These are phyloP conservation scores for Leccinum griseonigrum DNA, from an alignment of 1,284 basidiomycete genomes.

Conservation along the genomic window DNA sequence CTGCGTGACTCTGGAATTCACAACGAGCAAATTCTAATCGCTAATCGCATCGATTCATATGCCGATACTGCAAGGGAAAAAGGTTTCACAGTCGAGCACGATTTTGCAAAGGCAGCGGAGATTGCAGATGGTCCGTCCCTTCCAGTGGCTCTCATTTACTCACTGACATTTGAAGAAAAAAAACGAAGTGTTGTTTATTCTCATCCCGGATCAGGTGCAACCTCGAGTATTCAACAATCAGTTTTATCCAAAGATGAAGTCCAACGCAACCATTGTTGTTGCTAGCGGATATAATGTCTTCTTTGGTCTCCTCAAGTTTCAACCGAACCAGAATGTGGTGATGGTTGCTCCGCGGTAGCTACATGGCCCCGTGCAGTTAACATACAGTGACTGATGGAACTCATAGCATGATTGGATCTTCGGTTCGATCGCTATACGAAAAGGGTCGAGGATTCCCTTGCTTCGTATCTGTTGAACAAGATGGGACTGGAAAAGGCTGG, in stretches of 20 bases:
- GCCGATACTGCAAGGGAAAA: constrained; percentile 55
- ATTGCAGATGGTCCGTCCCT: constrained; percentile 47
- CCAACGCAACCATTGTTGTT: constrained; percentile 49
- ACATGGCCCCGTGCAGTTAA: not conserved
- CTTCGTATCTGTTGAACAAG: constrained; percentile 63
- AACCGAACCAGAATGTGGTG: constrained; percentile 55
- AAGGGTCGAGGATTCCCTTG: constrained; percentile 64
- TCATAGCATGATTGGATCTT: constrained; percentile 61
- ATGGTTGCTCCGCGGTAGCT: constrained; percentile 59
- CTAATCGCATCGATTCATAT: constrained; percentile 57
- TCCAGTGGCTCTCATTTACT: constrained; percentile 1
- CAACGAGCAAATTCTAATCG: constrained; percentile 58
- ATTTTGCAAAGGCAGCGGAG: constrained; percentile 54
- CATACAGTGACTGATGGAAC: constrained; percentile 3
- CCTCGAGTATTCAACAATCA: constrained; percentile 58
- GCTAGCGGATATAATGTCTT: constrained; percentile 68
- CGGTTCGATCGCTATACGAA: constrained; percentile 58
- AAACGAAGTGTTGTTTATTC: constrained; percentile 51
- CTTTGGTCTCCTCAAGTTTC: constrained; percentile 56
- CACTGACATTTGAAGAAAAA: constrained; percentile 2
- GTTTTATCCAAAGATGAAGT: constrained; percentile 51
- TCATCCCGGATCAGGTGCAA: constrained; percentile 65
- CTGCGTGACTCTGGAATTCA: constrained; percentile 61
- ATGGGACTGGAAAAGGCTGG: constrained; percentile 52
- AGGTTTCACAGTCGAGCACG: constrained; percentile 56